These are phyloP conservation scores for Fragaria iinumae DNA, from an alignment of 306 rosid species.

Conservation along the genomic window DNA sequence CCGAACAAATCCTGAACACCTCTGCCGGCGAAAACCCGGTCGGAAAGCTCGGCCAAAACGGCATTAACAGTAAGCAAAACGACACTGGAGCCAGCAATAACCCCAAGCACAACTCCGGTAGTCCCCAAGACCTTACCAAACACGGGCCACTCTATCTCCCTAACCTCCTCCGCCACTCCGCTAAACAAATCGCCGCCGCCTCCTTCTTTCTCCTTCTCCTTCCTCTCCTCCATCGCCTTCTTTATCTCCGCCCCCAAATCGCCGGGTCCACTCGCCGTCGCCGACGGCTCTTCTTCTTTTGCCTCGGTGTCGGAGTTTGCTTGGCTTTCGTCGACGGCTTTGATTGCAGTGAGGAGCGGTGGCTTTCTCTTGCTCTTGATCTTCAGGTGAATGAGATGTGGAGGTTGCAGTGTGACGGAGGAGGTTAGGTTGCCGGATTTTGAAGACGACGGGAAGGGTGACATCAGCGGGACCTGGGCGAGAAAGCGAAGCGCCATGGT, in stretches of 20 bases:
- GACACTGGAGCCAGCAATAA: constrained; percentile 81
- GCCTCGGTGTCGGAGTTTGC: constrained; percentile 40
- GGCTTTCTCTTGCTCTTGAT: background rate
- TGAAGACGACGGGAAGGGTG: constrained; percentile 20
- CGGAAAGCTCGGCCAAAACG: constrained; percentile 78
- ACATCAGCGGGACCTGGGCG: constrained; percentile 17
- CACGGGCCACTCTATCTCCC: constrained; percentile 84
- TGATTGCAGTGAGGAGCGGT: constrained; percentile 4
- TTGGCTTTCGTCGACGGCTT: constrained; percentile 56
- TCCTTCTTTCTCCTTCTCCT: constrained; percentile 26
- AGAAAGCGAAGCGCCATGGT: constrained; percentile 16
- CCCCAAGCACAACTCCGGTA: constrained; percentile 75
- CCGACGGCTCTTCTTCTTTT: constrained; percentile 20
- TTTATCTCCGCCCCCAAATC: constrained; percentile 67
- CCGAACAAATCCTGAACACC: constrained; percentile 76
- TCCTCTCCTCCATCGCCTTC: constrained; percentile 72
- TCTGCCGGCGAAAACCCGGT: constrained; percentile 63
- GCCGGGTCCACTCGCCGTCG: constrained; percentile 4
- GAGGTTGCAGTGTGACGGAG: constrained; percentile 19
- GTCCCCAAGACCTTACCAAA: constrained; percentile 85
- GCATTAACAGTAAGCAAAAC: constrained; percentile 82
- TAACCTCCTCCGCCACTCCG: constrained; percentile 76
- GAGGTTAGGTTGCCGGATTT: constrained; percentile 3
- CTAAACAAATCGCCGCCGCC: constrained; percentile 37
- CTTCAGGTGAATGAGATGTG: constrained; percentile 5